Percentiles rank a stretch among this genome's conserved stretches.
phyloP scores from a whole-genome alignment of 805 yeast species.

The Clavispora carvajalis region DNA sequence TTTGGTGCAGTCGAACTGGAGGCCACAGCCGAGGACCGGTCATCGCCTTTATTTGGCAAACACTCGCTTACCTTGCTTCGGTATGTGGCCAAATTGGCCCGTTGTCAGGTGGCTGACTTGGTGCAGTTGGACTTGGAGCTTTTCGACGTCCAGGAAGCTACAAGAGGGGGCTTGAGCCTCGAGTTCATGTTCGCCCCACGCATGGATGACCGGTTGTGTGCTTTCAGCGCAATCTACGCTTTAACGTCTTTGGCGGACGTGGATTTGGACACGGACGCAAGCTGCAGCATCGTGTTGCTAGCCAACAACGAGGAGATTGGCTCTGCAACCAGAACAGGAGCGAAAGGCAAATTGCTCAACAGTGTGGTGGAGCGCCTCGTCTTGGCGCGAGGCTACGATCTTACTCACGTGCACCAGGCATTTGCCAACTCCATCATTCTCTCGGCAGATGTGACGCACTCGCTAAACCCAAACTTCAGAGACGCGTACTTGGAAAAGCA shows the following conservation, averaged over 20 bases:
- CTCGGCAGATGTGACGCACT: conserved; percentile 42
- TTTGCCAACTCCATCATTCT: conserved; percentile 31
- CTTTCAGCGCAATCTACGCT: conserved; percentile 32
- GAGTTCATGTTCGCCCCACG: conserved; percentile 38
- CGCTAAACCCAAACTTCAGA: conserved; percentile 37
- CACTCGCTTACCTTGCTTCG: conserved; percentile 31
- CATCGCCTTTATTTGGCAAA: conserved; percentile 21
- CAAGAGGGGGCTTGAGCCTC: conserved; percentile 30
- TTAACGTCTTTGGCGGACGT: conserved; percentile 13
- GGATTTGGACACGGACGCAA: conserved; percentile 19
- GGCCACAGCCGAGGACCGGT: conserved; percentile 25
- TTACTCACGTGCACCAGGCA: conserved; percentile 6
- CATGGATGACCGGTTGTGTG: conserved; percentile 39
- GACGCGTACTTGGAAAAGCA: conserved; percentile 27
- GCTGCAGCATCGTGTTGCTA: conserved; percentile 28
- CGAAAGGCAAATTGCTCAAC: conserved; percentile 28
- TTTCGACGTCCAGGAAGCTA: conserved; percentile 31
- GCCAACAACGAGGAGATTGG: conserved; percentile 42
- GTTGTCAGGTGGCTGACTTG: conserved; percentile 18
- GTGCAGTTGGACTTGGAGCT: conserved; percentile 32
- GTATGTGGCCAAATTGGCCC: conserved; percentile 24
- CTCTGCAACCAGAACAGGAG: conserved; percentile 36
- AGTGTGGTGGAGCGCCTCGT: conserved; percentile 16
- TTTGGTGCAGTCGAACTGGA: conserved; percentile 9
- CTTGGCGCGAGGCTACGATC: conserved; percentile 2